These are phyloP conservation scores for Quercus bicolor DNA, from an alignment of 306 rosid species.

Conservation along the genomic window DNA sequence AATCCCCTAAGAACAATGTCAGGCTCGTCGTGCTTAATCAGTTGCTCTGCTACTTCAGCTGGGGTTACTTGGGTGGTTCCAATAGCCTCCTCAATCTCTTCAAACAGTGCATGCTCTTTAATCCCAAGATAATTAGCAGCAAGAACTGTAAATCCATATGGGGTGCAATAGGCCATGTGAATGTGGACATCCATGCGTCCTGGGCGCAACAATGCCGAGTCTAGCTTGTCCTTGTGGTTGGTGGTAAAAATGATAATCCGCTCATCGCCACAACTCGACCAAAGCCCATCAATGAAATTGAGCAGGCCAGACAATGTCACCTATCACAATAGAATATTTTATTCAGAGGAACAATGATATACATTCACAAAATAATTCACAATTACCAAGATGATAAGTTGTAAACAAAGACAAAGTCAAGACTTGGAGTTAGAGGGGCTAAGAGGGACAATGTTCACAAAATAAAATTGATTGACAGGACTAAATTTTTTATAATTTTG, in stretches of 20 bases:
- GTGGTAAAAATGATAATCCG: constrained; percentile 50
- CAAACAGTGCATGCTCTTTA: constrained; percentile 22
- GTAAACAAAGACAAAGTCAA: too few species aligned
- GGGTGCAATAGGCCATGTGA: constrained; percentile 55
- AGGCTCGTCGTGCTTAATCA: constrained; percentile 17
- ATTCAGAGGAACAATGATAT: too few species aligned
- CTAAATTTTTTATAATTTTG: too few species aligned
- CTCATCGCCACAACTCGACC: constrained; percentile 54
- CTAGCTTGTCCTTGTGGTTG: constrained; percentile 46
- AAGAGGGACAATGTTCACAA: too few species aligned
- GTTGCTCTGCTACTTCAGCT: constrained; percentile 39
- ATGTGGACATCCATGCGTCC: constrained; percentile 56
- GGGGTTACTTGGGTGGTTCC: constrained; percentile 28
- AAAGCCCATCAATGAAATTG: constrained; percentile 46
- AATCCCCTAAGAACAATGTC: constrained; percentile 16
- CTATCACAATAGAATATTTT: background rate
- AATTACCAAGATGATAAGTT: too few species aligned
- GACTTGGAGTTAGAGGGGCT: too few species aligned
- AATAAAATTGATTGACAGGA: too few species aligned
- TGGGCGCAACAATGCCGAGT: constrained; percentile 38
- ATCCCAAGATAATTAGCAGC: constrained; percentile 40
- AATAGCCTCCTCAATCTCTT: constrained; percentile 22
- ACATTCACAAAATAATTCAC: too few species aligned
- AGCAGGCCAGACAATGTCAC: constrained; percentile 48
- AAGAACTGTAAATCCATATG: constrained; percentile 26